Base-by-base conservation (phyloP, 345 rosid genomes). In the Salix udensis region DNA sequence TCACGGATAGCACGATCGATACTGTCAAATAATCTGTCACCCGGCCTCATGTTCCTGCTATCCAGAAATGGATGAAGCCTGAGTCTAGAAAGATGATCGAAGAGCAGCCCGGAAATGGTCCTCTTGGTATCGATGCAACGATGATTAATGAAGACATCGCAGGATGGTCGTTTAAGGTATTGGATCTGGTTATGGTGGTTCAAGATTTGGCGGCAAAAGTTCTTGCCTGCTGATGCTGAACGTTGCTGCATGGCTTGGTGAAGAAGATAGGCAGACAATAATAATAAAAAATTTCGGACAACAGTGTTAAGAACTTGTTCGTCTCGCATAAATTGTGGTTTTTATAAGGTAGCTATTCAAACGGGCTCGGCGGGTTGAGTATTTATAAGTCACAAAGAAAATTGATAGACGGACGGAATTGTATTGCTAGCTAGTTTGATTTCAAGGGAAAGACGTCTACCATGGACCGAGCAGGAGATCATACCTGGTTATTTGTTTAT, bases 71-170 rank as follows among this genome's bases (percentile, higher is more conserved):
- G 88, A 53, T 73, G 78, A 11, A 88, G 72, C 62, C 87, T 69
- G 36, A 82, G 70, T 65, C 88, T 66, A 9, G 65, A 76, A 18
- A 95, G 82, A 73, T 87, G 89, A 46, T 89, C 84, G 12, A 82
- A 87, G 1, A 95, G 79, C 72, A 95, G 74, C 3, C 98, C 97
- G 0, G 98, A 83, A 65, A 95, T 80, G 12, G 89, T 91, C 73
- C 91, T 85, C 77, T 93, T 93, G 0, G 97, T 95, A 48, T 95
- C 98, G 5, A 81, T 85, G 2, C 97, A 92, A 0, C 98, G 86
- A 65, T 95, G 98, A 50, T 87, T 95, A 52, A 95, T 95, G 87
- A 95, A 95, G 5, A 95, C 85, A 19, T 93, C 96, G 30, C 91
- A 89, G 0, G 84, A 65, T 30, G 79, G 79, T 65, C 36, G 31